Percentiles rank a stretch among this genome's conserved stretches.
Evolutionary conservation across 257 asterid genomes (phyloP).

Genomic region (Mentha longifolia): DNA sequence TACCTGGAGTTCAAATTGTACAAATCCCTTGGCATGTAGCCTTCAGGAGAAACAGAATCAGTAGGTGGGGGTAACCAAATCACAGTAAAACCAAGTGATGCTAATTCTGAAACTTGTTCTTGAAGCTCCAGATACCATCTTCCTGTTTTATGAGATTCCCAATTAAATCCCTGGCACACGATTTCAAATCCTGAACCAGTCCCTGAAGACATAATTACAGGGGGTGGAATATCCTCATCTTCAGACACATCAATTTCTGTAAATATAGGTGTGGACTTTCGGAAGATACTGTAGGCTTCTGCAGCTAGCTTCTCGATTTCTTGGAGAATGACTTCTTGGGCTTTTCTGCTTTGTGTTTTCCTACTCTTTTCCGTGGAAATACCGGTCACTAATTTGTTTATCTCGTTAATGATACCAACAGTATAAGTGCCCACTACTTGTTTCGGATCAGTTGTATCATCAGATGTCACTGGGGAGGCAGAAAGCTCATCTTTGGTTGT

Average conservation of each 20-base stretch:
- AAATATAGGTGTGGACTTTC: conserved; percentile 62
- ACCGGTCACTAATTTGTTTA: conserved; percentile 69
- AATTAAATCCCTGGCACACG: conserved; percentile 91
- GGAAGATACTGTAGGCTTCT: conserved; percentile 92
- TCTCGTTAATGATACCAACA: conserved; percentile 78
- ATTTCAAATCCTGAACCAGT: conserved; percentile 92
- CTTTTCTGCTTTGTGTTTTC: conserved; percentile 63
- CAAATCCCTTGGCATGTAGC: conserved; percentile 95
- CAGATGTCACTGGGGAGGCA: conserved; percentile 33
- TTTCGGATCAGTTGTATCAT: conserved; percentile 35
- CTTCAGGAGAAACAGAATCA: conserved; percentile 96
- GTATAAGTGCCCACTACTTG: conserved; percentile 50
- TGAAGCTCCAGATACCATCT: conserved; percentile 83
- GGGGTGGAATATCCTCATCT: conserved; percentile 45
- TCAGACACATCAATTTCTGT: conserved; percentile 45
- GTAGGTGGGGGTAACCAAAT: conserved; percentile 99
- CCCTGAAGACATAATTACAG: conserved; percentile 66
- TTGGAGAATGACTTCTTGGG: conserved; percentile 87
- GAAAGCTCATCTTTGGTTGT: conserved; percentile 34
- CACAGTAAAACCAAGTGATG: conserved; percentile 85
- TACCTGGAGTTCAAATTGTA: conserved; percentile 97
- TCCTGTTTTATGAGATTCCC: conserved; percentile 98
- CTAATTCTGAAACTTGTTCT: conserved; percentile 67
- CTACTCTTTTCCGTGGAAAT: conserved; percentile 70
- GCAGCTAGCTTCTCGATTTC: conserved; percentile 99